Conservation (phyloP, 2,329 filamentous ascomycete species). For the Dichotomopilus funicola region DNA sequence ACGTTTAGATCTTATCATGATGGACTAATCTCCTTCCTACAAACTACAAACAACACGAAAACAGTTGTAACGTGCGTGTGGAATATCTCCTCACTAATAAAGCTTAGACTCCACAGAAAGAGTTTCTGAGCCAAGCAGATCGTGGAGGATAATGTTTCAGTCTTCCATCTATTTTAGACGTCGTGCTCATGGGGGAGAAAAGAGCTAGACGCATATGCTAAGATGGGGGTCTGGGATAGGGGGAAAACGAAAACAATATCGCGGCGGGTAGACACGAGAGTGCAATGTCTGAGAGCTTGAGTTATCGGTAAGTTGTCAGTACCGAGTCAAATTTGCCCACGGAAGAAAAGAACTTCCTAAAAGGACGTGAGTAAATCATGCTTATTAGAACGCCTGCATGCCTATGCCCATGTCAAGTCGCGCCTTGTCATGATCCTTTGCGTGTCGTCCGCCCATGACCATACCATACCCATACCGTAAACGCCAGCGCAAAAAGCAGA, state of each 20-base stretch:
- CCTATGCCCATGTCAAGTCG: too few relatives aligned
- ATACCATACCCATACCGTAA: background rate
- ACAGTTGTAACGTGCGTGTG: background rate
- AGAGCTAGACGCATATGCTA: constrained; percentile 40
- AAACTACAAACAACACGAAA: too few relatives aligned
- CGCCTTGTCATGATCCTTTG: background rate
- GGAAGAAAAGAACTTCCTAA: too few relatives aligned
- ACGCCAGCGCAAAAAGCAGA: too few relatives aligned
- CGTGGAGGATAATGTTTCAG: constrained; percentile 35
- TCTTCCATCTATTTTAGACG: constrained; percentile 44
- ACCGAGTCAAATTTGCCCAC: too few relatives aligned
- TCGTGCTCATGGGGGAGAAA: constrained; percentile 35
- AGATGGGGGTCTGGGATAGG: constrained; percentile 26
- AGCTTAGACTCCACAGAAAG: constrained; percentile 36
- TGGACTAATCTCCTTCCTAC: too few relatives aligned
- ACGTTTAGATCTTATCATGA: too few relatives aligned
- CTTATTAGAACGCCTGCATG: too few relatives aligned
- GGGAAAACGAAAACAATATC: background rate
- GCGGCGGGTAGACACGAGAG: background rate
- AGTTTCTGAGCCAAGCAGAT: constrained; percentile 38
- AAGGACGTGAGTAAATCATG: too few relatives aligned
- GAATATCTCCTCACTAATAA: constrained; percentile 40
- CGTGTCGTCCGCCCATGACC: background rate
- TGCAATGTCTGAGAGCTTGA: background rate
- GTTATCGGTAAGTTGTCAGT: too few relatives aligned